Percentiles rank a stretch among this genome's conserved stretches.
These are phyloP conservation scores for Kodamaea suecica DNA, from an alignment of 1,139 yeast species.

Conservation along the genomic window DNA sequence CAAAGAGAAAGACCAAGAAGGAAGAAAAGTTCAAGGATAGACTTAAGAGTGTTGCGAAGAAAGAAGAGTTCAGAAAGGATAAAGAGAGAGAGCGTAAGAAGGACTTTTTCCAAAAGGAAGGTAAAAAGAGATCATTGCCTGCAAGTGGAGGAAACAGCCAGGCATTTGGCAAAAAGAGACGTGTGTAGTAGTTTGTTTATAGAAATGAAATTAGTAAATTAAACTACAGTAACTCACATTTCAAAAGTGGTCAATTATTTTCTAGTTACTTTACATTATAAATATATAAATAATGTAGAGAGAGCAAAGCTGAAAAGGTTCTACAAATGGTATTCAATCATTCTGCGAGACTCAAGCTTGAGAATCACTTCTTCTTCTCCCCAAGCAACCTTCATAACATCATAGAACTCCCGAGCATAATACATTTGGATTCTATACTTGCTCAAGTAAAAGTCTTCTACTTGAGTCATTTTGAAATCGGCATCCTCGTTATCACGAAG, in stretches of 20 bases:
- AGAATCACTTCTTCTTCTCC: constrained; percentile 37
- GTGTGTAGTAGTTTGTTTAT: not conserved
- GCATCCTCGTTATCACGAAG: constrained; percentile 34
- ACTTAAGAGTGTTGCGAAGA: constrained; percentile 69
- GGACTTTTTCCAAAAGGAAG: constrained; percentile 74
- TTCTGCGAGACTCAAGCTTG: constrained; percentile 28
- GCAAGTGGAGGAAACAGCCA: constrained; percentile 36
- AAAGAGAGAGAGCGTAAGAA: constrained; percentile 83
- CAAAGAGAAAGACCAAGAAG: constrained; percentile 72
- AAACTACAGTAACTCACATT: too few relatives aligned
- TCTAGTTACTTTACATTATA: too few relatives aligned
- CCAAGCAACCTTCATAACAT: constrained; percentile 72
- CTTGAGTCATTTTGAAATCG: constrained; percentile 34
- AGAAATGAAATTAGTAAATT: not conserved
- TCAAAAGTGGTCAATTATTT: too few relatives aligned
- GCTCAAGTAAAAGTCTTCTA: constrained; percentile 45
- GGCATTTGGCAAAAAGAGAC: constrained; percentile 32
- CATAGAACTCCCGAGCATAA: constrained; percentile 77
- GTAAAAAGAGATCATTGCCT: constrained; percentile 60
- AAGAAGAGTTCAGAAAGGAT: constrained; percentile 67
- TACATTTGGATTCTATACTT: constrained; percentile 55
- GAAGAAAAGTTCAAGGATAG: constrained; percentile 73
- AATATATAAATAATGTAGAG: not conserved
- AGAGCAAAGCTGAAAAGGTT: not conserved
- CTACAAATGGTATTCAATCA: constrained; percentile 40